Evolutionary conservation across 2,329 filamentous ascomycete species (phyloP).

Genomic region (Ophioceras dolichostomum): DNA sequence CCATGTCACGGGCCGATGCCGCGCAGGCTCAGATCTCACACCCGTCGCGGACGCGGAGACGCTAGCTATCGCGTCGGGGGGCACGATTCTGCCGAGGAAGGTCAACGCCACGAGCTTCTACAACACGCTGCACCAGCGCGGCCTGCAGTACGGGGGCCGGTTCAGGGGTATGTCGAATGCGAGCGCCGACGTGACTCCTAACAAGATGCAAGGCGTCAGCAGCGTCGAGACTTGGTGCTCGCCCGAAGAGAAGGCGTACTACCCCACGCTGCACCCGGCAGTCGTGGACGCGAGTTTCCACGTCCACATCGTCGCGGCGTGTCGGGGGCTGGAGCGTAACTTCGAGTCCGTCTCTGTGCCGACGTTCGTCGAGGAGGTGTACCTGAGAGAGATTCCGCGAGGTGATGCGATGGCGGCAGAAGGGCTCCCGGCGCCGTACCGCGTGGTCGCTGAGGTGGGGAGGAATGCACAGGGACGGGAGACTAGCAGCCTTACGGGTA

Average conservation of each 20-base stretch:
- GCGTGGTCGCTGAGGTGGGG: not conserved
- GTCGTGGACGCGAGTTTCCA: conserved; percentile 14
- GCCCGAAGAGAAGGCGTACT: conserved; percentile 1
- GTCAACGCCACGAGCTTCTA: not conserved
- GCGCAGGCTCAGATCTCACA: not conserved
- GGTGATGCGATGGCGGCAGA: not conserved
- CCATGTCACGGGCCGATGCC: conserved; percentile 1
- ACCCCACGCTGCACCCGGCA: conserved; percentile 16
- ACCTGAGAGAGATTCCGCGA: not conserved
- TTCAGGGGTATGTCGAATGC: conserved; percentile 6
- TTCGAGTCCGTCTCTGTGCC: conserved; percentile 4
- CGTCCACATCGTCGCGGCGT: conserved; percentile 3
- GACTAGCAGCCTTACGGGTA: not conserved
- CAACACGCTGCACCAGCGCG: conserved; percentile 1
- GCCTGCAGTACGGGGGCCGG: conserved; percentile 7
- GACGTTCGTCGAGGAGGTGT: conserved; percentile 7
- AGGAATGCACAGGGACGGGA: not conserved
- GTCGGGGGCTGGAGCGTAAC: conserved; percentile 3
- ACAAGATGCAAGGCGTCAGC: not conserved
- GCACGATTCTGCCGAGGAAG: not conserved
- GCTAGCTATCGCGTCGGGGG: too few species aligned
- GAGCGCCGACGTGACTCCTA: conserved; percentile 2
- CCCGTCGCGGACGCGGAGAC: not conserved
- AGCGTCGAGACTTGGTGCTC: not conserved
- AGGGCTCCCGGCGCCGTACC: too few species aligned